phyloP scores from a whole-genome alignment of 2,329 filamentous ascomycete genomes.

The Neofusicoccum ribis region DNA sequence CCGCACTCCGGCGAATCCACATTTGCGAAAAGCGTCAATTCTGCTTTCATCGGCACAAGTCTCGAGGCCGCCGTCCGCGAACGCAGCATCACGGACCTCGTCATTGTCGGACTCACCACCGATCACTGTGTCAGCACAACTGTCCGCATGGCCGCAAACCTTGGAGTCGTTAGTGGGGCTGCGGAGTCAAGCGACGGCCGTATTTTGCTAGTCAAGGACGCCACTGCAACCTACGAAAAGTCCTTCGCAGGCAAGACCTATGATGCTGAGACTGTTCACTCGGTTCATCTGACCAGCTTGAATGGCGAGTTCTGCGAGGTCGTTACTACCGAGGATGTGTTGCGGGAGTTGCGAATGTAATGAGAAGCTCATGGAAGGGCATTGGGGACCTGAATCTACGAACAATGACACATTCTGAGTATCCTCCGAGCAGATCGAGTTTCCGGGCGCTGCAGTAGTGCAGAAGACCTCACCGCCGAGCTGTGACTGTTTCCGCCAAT shows the following conservation, averaged over 20 bases:
- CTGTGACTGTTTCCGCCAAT: no score
- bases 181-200: neutral
- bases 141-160: conserved; percentile 3
- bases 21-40: conserved; percentile 7
- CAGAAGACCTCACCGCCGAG: no score
- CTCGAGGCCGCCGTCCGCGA: neutral
- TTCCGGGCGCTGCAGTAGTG: no score
- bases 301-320: conserved; percentile 7
- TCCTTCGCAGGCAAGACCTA: neutral
- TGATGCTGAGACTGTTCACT: neutral
- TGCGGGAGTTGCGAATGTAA: neutral
- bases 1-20: neutral
- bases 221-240: neutral
- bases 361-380: no score
- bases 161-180: neutral
- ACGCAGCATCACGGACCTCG: neutral
- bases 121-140: conserved; percentile 13
- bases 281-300: neutral
- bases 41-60: conserved; percentile 2
- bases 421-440: no score
- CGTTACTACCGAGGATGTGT: neutral
- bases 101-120: neutral
- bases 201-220: neutral
- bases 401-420: no score
- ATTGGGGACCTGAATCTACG: no score